Conservation (phyloP, 345 rosid species). For the Eucalyptus pumila region DNA sequence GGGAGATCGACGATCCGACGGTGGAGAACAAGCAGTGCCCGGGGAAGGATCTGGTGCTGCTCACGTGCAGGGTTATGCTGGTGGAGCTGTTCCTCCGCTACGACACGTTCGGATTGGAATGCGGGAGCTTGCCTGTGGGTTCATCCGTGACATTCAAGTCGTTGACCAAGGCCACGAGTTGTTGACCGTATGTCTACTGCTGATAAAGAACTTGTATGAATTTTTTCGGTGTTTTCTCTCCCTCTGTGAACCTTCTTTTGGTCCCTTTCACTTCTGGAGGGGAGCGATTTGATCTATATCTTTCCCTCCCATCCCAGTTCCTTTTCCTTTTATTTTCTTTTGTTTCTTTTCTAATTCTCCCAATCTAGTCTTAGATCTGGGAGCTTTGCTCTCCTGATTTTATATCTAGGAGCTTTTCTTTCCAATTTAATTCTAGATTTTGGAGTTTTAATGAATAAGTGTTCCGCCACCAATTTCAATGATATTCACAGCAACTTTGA, state of each 20-base stretch:
- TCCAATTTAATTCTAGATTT: no score
- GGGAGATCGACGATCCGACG: conserved; percentile 21
- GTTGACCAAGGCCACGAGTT: conserved; percentile 8
- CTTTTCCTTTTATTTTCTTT: no score
- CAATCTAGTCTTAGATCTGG: no score
- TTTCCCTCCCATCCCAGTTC: no score
- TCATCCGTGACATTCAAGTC: conserved; percentile 26
- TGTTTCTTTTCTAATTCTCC: no score
- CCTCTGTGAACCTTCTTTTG: no score
- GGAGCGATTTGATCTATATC: no score
- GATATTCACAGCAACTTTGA: rapidly evolving
- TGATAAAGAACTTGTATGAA: background rate
- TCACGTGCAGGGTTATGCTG: conserved; percentile 13
- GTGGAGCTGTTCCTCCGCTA: conserved; percentile 41
- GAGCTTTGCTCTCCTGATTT: no score
- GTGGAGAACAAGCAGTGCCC: conserved; percentile 38
- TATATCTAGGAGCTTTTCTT: rapidly evolving
- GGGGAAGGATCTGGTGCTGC: conserved; percentile 35
- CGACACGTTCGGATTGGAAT: conserved; percentile 26
- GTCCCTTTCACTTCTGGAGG: no score
- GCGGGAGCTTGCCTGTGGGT: background rate
- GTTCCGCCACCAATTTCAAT: rapidly evolving
- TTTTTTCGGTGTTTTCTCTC: no score
- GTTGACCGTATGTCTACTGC: background rate
- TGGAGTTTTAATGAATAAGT: no score